Evolutionary conservation across 1,284 basidiomycete genomes (phyloP), one percentile per base, ranked within the genome.

Genomic region (Ganoderma meredithae): DNA sequence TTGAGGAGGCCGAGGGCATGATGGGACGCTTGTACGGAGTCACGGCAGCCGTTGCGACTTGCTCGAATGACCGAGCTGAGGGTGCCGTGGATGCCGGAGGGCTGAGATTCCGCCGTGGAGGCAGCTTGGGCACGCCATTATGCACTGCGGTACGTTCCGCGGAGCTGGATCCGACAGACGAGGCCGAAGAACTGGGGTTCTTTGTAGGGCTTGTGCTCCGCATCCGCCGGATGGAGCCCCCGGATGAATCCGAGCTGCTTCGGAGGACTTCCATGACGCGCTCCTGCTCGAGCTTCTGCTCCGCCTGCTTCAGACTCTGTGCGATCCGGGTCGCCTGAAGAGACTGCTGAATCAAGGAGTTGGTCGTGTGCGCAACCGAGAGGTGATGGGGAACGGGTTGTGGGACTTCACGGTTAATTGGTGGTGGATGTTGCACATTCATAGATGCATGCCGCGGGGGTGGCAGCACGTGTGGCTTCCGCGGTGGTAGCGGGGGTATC

Each of bases 261-360:
- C 90, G 90, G 39, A 93, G 82, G 6, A 93, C 88, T 74, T 90
- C 87, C 66, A 92, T 79, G n/a, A 92, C 84, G 22, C 91, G 83
- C 75, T 90, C 88, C 70, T 86, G 85, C 76, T 90, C 90, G n/a
- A 91, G 81, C 69, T 86, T 83, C 59, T 87, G 86, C 73, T 92
- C 89, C 0, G 86, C 88, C 63, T 86, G 85, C 77, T 92, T 91
- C 77, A 91, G 81, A 9, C 84, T 85, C 76, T 91, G 88, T 3
- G 86, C 92, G 0, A 86, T 85, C 70, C 90, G 90, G 64, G 85
- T 89, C 3, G 92, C 92, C 65, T 90, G 87, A 1, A 93, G 80
- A 27, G 87, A 88, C 76, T 92, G 91, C 69, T 86, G 86, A 77
- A 93, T 93, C 27, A 93, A 66, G 3, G 73, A 67, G 53, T 77